Evolutionary conservation across 2,329 filamentous ascomycete species (phyloP), one percentile per base, ranked within the genome.

Genomic region (Atkinsonella texensis): DNA sequence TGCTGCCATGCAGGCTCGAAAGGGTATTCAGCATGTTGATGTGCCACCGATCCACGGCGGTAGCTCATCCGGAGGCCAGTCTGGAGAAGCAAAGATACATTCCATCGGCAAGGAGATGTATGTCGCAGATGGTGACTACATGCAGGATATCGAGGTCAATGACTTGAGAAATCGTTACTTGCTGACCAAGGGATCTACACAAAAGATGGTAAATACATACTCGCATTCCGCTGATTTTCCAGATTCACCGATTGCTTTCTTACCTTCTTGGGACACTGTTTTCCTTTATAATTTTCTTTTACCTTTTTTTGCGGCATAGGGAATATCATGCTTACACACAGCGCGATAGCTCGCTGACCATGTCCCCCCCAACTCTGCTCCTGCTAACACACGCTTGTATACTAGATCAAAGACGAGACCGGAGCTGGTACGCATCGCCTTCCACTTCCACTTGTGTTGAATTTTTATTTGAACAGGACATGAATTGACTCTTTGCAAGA

Each of bases 71-170:
- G 48, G 46, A 28, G 53, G 41, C 11, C 46, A 41, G 39, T 55
- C 53, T 1, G 48, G 40, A 28, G 48, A 53, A 51, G 51, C 42
- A 44, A 54, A 54, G 46, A 17, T 44, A 28, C 50, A 54, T 35
- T 52, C 53, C 32, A 48, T 54, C 13, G 50, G 45, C 53, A 54
- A 52, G 44, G 89, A 94, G 63, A 86, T 95, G 67, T 97, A 97
- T 66, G 86, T 95, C 61, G 86, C 90, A 55, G 93, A 97, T 66
- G 93, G 93, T 62, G 93, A 98, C 71, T 97, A 87, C 68, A 97
- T 98, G 72, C 93, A 94, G 70, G 93, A 98, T 65, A 95, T 98
- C 64, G 93, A 97, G 74, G 89, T 98, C 74, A 98, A 98, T 70
- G 91, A 97, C 70, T 73, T 97, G 64, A 85, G 91, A 58, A 98